phyloP scores from a whole-genome alignment of 768 basidiomycete genomes.

The Leccinum obscurum region DNA sequence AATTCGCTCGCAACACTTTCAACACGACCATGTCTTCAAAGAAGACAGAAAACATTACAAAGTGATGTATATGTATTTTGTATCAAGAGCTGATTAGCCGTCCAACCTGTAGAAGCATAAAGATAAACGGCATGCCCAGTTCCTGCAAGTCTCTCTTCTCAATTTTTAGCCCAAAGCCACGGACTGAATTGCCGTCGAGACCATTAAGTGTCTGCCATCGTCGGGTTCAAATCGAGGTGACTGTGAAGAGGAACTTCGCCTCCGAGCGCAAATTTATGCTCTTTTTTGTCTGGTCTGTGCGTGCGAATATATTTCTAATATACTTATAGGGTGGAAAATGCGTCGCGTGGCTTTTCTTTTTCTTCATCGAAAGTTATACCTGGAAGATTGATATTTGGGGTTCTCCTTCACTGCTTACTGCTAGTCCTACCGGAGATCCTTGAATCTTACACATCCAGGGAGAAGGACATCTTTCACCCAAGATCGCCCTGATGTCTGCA shows the following conservation, averaged over 20 bases:
- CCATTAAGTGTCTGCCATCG: slow-evolving; percentile 24
- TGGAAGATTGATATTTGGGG: slow-evolving; percentile 74
- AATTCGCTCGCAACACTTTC: slow-evolving; percentile 1
- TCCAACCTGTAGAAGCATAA: slow-evolving; percentile 42
- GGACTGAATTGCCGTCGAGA: slow-evolving; percentile 25
- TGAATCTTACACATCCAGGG: slow-evolving; percentile 58
- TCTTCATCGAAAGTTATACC: slow-evolving; percentile 69
- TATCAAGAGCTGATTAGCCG: slow-evolving; percentile 75
- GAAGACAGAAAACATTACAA: neutral
- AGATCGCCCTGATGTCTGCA: slow-evolving; percentile 55
- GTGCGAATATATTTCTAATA: slow-evolving; percentile 28
- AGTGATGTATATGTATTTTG: slow-evolving; percentile 21
- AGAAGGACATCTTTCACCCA: slow-evolving; percentile 62
- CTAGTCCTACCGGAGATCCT: slow-evolving; percentile 42
- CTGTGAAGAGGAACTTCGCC: slow-evolving; percentile 32
- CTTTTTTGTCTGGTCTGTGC: slow-evolving; percentile 51
- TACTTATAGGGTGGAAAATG: neutral
- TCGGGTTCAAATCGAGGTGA: slow-evolving; percentile 42
- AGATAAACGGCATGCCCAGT: slow-evolving; percentile 75
- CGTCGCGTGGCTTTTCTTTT: neutral
- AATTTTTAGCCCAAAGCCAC: slow-evolving; percentile 28
- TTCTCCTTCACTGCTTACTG: slow-evolving; percentile 32
- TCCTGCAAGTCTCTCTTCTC: slow-evolving; percentile 53
- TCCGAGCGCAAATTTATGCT: slow-evolving; percentile 28
- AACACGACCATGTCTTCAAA: neutral